A percentile compares a stretch with the other conserved stretches of the same genome.
phyloP scores from a whole-genome alignment of 2,329 filamentous ascomycete species.

The Claviceps pazoutovae region DNA sequence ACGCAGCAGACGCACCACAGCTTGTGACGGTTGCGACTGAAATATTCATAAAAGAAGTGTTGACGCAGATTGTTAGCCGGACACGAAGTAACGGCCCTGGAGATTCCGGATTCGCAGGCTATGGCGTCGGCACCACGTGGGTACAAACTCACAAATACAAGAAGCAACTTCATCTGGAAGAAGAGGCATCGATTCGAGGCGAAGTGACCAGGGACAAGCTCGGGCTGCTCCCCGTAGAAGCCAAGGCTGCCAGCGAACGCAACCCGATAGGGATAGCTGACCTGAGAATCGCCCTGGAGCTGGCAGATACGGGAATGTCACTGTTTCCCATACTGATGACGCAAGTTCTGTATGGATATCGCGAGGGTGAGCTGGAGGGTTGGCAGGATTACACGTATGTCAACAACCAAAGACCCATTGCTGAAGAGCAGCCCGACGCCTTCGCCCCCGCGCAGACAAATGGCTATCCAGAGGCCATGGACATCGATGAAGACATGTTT shows the following conservation, averaged over 20 bases:
- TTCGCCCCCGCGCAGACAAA: constrained; percentile 27
- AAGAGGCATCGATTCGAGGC: constrained; percentile 57
- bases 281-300: constrained; percentile 57
- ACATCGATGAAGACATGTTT: constrained; percentile 41
- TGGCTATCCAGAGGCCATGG: constrained; percentile 42
- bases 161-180: constrained; percentile 60
- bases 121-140: constrained; percentile 52
- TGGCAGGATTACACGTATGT: constrained; percentile 47
- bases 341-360: constrained; percentile 54
- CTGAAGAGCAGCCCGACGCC: constrained; percentile 16
- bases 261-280: constrained; percentile 66
- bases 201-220: constrained; percentile 61
- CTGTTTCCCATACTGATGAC: constrained; percentile 65
- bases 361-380: constrained; percentile 62
- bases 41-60: constrained; percentile 51
- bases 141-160: constrained; percentile 71
- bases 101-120: constrained; percentile 45
- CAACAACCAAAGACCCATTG: constrained; percentile 20
- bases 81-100: constrained; percentile 52
- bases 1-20: constrained; percentile 44
- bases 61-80: constrained; percentile 48
- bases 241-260: constrained; percentile 58
- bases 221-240: constrained; percentile 68
- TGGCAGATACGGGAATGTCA: constrained; percentile 62
- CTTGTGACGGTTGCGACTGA: constrained; percentile 54